A percentile compares a stretch with the other conserved stretches of the same genome.
phyloP scores from a whole-genome alignment of 352 stramenopile species.

The Globisporangium paddicum region DNA sequence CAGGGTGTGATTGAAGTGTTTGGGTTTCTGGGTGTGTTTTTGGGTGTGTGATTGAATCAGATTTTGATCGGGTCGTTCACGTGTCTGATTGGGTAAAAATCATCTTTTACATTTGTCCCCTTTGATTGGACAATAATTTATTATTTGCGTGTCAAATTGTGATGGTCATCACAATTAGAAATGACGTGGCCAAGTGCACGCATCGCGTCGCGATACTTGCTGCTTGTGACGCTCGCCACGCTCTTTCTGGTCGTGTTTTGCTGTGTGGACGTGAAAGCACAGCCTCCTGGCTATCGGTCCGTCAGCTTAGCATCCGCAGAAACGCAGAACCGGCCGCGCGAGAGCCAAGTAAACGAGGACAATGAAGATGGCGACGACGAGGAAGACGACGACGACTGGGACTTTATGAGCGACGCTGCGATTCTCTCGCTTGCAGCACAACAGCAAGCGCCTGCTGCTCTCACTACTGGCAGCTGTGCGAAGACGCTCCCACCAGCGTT shows the following conservation, averaged over 20 bases:
- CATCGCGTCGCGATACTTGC: background rate
- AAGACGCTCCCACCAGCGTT: slow-evolving; percentile 22
- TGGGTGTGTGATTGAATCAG: no score
- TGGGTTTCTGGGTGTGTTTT: no score
- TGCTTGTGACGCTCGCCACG: slow-evolving; percentile 4
- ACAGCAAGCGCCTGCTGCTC: background rate
- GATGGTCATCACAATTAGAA: background rate
- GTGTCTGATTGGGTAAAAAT: background rate
- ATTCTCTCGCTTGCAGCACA: slow-evolving; percentile 25
- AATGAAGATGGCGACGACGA: slow-evolving; percentile 48
- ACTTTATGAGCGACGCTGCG: slow-evolving; percentile 54
- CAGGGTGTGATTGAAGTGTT: no score
- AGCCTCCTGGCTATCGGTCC: background rate
- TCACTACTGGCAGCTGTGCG: slow-evolving; percentile 21
- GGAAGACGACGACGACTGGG: slow-evolving; percentile 46
- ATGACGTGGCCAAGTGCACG: slow-evolving; percentile 1
- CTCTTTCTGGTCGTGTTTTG: background rate
- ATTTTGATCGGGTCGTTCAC: background rate
- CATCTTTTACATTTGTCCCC: background rate
- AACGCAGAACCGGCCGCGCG: background rate
- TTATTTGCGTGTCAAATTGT: background rate
- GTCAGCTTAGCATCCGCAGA: background rate
- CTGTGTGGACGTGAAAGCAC: background rate
- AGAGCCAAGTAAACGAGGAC: slow-evolving; percentile 1
- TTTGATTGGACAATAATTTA: background rate